Conservation (phyloP, 306 rosid species). For the Cicer bijugum region DNA sequence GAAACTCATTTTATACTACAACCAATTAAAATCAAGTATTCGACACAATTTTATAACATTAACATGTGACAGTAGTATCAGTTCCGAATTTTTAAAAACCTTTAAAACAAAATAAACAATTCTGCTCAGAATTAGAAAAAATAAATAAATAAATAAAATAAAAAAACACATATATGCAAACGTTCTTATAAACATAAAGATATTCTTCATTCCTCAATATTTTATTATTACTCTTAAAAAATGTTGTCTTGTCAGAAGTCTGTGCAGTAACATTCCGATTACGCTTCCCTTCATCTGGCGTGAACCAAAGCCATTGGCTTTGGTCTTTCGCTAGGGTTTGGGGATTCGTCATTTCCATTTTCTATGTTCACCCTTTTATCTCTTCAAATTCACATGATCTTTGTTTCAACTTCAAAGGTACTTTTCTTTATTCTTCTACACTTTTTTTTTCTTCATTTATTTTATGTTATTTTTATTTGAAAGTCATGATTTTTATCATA, state of each 20-base stretch:
- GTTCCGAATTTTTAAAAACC: neutral
- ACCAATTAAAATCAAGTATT: no score
- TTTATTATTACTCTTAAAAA: constrained; percentile 12
- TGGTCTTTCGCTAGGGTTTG: constrained; percentile 72
- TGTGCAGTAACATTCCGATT: constrained; percentile 42
- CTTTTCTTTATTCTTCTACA: constrained; percentile 26
- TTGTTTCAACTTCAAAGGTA: constrained; percentile 51
- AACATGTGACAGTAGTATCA: no score
- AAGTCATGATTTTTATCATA: neutral
- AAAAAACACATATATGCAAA: neutral
- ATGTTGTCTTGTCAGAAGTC: constrained; percentile 42
- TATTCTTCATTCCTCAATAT: constrained; percentile 11
- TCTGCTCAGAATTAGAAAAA: neutral
- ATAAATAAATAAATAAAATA: no score
- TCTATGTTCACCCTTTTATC: constrained; percentile 7
- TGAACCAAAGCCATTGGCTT: constrained; percentile 60
- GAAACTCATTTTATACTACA: no score
- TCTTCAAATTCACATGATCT: constrained; percentile 20
- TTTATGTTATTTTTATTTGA: neutral
- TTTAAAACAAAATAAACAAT: neutral
- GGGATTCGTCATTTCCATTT: constrained; percentile 49
- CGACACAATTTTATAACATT: no score
- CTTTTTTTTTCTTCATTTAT: neutral
- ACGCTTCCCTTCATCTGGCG: constrained; percentile 47
- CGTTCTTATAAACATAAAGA: neutral